phyloP scores from a whole-genome alignment of 345 rosid species.

The Durio zibethinus region DNA sequence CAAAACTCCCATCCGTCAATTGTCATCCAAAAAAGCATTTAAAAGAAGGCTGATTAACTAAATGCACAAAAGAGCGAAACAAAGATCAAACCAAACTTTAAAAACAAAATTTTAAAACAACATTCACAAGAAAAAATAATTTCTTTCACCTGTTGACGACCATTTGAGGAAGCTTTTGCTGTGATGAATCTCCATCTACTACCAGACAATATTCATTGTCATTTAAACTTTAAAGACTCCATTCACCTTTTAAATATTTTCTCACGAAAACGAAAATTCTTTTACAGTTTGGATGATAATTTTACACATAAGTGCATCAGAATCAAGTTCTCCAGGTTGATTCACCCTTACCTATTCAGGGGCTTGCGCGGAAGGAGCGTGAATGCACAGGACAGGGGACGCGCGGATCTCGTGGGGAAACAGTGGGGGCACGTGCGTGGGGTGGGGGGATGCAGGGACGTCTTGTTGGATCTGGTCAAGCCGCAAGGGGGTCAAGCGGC shows the following conservation, averaged over 20 bases:
- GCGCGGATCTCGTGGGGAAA: too few species aligned
- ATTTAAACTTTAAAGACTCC: conserved; percentile 23
- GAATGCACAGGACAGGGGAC: too few species aligned
- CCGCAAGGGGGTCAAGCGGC: too few species aligned
- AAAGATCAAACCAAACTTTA: conserved; percentile 21
- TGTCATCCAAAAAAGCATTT: conserved; percentile 1
- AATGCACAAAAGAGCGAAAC: conserved; percentile 15
- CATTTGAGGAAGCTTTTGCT: conserved; percentile 58
- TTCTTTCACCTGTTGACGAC: conserved; percentile 75
- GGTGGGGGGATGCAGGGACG: too few species aligned
- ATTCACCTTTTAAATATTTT: conserved; percentile 16
- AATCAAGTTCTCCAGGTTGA: too few species aligned
- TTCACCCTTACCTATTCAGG: too few species aligned
- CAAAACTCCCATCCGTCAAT: conserved; percentile 62
- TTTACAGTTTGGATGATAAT: too few species aligned
- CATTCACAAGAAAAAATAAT: conserved; percentile 23
- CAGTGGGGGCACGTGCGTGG: too few species aligned
- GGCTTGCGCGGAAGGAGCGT: too few species aligned
- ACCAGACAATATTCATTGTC: conserved; percentile 34
- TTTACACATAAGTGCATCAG: too few species aligned
- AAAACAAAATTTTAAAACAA: conserved; percentile 11
- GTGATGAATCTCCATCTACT: conserved; percentile 93
- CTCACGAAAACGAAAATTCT: too few species aligned
- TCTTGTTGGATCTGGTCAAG: too few species aligned
- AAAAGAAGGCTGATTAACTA: background rate